These are phyloP conservation scores for Colletotrichum scovillei DNA, from an alignment of 2,329 filamentous ascomycete genomes.

Conservation along the genomic window DNA sequence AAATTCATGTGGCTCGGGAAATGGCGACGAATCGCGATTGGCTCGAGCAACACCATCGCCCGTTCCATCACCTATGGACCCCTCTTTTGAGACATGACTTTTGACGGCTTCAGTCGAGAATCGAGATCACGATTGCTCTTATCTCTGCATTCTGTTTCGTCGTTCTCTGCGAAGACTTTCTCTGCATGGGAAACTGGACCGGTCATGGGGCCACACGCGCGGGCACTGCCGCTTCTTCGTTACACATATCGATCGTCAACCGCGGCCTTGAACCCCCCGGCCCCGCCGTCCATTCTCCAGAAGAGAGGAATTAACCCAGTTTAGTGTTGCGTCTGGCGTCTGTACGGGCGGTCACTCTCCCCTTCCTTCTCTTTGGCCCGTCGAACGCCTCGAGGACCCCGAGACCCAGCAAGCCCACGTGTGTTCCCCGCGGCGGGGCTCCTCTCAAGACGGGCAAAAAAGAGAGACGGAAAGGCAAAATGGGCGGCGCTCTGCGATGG, in stretches of 20 bases:
- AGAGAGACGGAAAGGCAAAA: background rate
- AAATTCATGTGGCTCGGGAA: background rate
- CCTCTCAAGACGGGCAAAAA: background rate
- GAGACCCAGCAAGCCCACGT: background rate
- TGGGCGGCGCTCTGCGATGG: background rate
- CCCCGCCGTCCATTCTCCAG: background rate
- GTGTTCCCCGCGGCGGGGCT: background rate
- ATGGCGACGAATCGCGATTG: background rate
- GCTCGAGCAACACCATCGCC: background rate
- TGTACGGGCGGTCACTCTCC: background rate
- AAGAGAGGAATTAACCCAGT: background rate
- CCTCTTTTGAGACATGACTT: background rate
- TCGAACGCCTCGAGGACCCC: background rate
- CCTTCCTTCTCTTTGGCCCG: background rate
- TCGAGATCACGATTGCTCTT: background rate
- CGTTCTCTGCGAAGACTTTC: background rate
- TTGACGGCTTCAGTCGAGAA: background rate
- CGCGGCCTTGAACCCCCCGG: background rate
- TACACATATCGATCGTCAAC: background rate
- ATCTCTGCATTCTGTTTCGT: background rate
- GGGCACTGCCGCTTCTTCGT: background rate
- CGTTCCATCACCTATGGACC: background rate
- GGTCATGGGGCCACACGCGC: background rate
- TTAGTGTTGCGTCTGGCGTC: background rate
- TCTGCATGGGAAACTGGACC: background rate